These are phyloP conservation scores for Backusella psychrophila DNA, from an alignment of 192 early-diverging fungal species.

Conservation along the genomic window DNA sequence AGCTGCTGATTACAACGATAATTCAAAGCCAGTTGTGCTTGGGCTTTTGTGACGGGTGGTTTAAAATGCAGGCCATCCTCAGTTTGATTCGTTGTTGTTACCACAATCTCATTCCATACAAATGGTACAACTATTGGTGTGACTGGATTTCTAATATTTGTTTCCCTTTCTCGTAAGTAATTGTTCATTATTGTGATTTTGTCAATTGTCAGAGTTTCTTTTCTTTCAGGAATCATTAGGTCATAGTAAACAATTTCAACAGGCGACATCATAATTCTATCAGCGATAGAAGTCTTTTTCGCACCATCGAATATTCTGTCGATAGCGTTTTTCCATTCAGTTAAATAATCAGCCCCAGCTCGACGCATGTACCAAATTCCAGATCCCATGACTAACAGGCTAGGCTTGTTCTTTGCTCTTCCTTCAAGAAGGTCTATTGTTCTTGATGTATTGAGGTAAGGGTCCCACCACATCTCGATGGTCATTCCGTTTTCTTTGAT, in stretches of 20 bases:
- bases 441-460: conserved; percentile 51
- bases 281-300: conserved; percentile 30
- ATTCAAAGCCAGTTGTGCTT: conserved; percentile 61
- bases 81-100: conserved; percentile 40
- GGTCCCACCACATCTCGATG: conserved; percentile 74
- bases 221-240: conserved; percentile 46
- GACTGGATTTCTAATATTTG: conserved; percentile 15
- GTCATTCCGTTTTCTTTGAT: conserved; percentile 31
- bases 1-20: conserved; percentile 55
- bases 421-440: conserved; percentile 27
- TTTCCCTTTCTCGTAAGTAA: conserved; percentile 39
- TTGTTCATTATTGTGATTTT: conserved; percentile 53
- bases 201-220: conserved; percentile 37
- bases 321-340: conserved; percentile 44
- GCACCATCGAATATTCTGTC: conserved; percentile 34
- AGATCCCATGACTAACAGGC: conserved; percentile 47
- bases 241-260: conserved; percentile 43
- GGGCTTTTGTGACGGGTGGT: conserved; percentile 40
- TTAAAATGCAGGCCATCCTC: conserved; percentile 72
- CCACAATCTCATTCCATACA: conserved; percentile 49
- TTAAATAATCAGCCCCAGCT: conserved; percentile 38
- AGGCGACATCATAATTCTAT: conserved; percentile 33
- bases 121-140: conserved; percentile 42
- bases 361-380: conserved; percentile 71
- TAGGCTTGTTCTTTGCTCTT: conserved; percentile 19